These are phyloP conservation scores for Spatholobus suberectus DNA, from an alignment of 306 rosid species.

Conservation along the genomic window DNA sequence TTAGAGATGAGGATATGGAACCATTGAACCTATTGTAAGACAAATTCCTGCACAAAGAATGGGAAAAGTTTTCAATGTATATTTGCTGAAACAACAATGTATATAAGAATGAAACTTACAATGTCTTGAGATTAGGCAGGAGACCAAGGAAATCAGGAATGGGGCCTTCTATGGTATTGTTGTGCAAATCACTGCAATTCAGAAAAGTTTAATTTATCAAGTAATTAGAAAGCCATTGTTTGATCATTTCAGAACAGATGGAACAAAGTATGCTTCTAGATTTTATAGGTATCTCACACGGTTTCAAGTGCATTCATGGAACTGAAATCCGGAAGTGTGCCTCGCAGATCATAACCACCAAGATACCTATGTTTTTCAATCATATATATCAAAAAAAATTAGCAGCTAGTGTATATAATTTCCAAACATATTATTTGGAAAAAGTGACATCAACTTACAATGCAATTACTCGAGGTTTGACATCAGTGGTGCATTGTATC, in stretches of 20 bases:
- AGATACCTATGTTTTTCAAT: conserved; percentile 43
- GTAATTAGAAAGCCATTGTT: neutral
- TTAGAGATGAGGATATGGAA: conserved; percentile 38
- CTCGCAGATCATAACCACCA: conserved; percentile 45
- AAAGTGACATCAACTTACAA: conserved; percentile 42
- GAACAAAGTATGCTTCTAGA: neutral
- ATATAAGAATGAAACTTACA: conserved; percentile 37
- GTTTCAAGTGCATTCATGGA: conserved; percentile 60
- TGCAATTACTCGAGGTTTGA: conserved; percentile 49
- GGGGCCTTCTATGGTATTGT: conserved; percentile 50
- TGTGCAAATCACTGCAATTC: conserved; percentile 49
- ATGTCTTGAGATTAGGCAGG: conserved; percentile 48
- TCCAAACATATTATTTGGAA: neutral
- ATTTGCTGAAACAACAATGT: conserved; percentile 5
- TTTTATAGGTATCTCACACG: conserved; percentile 43
- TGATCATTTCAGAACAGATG: neutral
- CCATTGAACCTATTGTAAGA: conserved; percentile 50
- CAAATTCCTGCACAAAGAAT: conserved; percentile 38
- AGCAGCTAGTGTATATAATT: neutral
- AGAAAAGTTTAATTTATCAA: neutral
- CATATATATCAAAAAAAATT: conserved; percentile 23
- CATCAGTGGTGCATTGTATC: conserved; percentile 47
- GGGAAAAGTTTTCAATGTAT: neutral
- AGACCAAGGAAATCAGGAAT: conserved; percentile 57
- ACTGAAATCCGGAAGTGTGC: conserved; percentile 58